Percentiles rank a stretch among this genome's conserved stretches.
phyloP scores from a whole-genome alignment of 2,329 filamentous ascomycete genomes.

The Aspergillus sp. region DNA sequence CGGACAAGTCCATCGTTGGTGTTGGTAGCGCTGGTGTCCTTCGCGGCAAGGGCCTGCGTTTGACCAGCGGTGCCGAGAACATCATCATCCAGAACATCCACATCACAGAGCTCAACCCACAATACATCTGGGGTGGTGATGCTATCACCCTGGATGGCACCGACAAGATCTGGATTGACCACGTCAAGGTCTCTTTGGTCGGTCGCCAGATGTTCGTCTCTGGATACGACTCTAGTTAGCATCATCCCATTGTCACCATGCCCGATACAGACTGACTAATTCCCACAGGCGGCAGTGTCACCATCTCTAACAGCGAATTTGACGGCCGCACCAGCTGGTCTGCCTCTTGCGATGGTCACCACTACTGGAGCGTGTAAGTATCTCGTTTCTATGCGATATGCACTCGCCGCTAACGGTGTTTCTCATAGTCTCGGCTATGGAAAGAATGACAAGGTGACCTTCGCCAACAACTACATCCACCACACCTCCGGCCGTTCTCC shows the following conservation, averaged over 20 bases:
- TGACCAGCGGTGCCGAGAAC: conserved; percentile 41
- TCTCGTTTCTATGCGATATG: background rate
- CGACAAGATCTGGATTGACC: conserved; percentile 42
- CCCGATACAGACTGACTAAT: conserved; percentile 42
- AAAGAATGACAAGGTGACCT: conserved; percentile 49
- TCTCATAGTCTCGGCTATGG: conserved; percentile 44
- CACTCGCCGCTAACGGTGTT: background rate
- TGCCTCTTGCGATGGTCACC: conserved; percentile 50
- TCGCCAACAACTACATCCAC: conserved; percentile 56
- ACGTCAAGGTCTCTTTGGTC: conserved; percentile 37
- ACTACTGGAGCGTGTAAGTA: conserved; percentile 50
- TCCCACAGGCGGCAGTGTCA: conserved; percentile 44
- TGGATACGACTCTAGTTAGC: conserved; percentile 18
- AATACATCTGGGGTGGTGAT: conserved; percentile 54
- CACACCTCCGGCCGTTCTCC: conserved; percentile 51
- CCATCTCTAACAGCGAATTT: conserved; percentile 54
- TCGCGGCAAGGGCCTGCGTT: conserved; percentile 49
- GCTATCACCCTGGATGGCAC: conserved; percentile 46
- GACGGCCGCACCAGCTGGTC: conserved; percentile 51
- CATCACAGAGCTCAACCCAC: conserved; percentile 47
- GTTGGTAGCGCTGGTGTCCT: conserved; percentile 48
- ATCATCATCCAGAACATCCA: conserved; percentile 55
- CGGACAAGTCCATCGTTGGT: conserved; percentile 53
- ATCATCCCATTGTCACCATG: conserved; percentile 45
- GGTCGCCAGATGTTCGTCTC: conserved; percentile 23